A percentile compares a stretch with the other conserved stretches of the same genome.
Conservation (phyloP, 2,329 filamentous ascomycete species). For the Calonectria pseudoturangicola region DNA sequence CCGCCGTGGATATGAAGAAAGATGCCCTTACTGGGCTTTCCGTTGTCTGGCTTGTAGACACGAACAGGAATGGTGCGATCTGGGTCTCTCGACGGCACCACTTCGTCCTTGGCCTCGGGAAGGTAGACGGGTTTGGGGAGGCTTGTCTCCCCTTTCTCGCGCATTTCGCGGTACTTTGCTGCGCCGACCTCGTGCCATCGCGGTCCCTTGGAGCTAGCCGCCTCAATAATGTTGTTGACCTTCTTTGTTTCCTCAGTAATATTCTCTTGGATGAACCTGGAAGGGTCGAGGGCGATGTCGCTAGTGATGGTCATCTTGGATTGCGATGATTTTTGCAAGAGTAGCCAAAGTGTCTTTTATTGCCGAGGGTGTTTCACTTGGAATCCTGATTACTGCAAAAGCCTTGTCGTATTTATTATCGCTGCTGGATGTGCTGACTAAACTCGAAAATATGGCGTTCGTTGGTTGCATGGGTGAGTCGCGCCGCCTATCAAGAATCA, state of each 20-base stretch:
- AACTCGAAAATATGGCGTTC: not conserved
- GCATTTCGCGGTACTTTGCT: conserved; percentile 10
- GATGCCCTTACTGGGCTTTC: not conserved
- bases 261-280: conserved; percentile 6
- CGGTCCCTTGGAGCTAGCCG: not conserved
- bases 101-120: not conserved
- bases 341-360: not conserved
- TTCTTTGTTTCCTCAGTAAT: conserved; percentile 5
- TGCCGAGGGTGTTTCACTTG: not conserved
- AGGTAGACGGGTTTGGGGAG: not conserved
- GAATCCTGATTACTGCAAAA: not conserved
- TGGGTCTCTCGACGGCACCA: not conserved
- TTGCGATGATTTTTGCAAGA: not conserved
- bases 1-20: conserved; percentile 23
- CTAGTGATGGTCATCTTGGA: not conserved
- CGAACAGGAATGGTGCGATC: conserved; percentile 4
- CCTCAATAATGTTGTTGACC: not conserved
- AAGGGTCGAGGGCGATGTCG: not conserved
- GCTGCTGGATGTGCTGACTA: not conserved
- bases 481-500: not conserved
- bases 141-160: conserved; percentile 3
- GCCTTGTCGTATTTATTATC: not conserved
- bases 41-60: not conserved
- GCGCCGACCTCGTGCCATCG: conserved; percentile 4
- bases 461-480: not conserved